These are phyloP conservation scores for Aspergillus panamensis DNA, from an alignment of 495 filamentous ascomycete species.

Conservation along the genomic window DNA sequence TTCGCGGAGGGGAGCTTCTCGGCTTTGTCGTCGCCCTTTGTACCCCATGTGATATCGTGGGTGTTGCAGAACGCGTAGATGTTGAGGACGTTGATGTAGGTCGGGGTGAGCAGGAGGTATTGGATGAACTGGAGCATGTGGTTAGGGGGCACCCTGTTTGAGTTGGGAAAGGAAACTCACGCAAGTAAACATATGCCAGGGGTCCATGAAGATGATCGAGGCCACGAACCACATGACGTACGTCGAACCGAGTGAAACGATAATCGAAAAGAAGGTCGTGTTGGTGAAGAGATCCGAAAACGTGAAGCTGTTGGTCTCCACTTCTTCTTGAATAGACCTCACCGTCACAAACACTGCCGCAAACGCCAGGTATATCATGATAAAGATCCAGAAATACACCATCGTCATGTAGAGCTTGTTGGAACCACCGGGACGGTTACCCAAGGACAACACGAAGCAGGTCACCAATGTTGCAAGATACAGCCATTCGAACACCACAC, in stretches of 20 bases:
- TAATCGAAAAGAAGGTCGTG: slow-evolving; percentile 85
- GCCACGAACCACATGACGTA: slow-evolving; percentile 92
- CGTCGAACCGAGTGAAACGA: slow-evolving; percentile 86
- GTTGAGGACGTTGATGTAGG: slow-evolving; percentile 95
- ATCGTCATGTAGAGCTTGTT: slow-evolving; percentile 93
- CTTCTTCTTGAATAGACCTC: slow-evolving; percentile 68
- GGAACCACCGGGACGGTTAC: slow-evolving; percentile 93
- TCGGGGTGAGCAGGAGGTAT: slow-evolving; percentile 92
- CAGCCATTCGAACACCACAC: slow-evolving; percentile 92
- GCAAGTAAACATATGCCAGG: slow-evolving; percentile 97
- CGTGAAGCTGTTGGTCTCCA: slow-evolving; percentile 54
- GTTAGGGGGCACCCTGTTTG: slow-evolving; percentile 13
- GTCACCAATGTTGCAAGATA: slow-evolving; percentile 89
- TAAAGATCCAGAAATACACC: slow-evolving; percentile 93
- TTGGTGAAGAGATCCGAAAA: slow-evolving; percentile 76
- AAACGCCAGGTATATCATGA: slow-evolving; percentile 94
- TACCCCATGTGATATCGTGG: slow-evolving; percentile 96
- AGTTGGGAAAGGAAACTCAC: slow-evolving; percentile 31
- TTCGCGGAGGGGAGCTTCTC: slow-evolving; percentile 77
- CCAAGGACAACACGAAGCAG: slow-evolving; percentile 92
- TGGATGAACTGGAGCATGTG: slow-evolving; percentile 64
- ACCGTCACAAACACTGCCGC: slow-evolving; percentile 95
- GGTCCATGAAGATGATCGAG: slow-evolving; percentile 94
- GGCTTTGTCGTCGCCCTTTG: slow-evolving; percentile 88
- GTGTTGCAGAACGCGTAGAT: slow-evolving; percentile 98